Percentiles rank a stretch among this genome's conserved stretches.
These are phyloP conservation scores for Taxillus chinensis DNA, from an alignment of 164 flowering plant species.

Conservation along the genomic window DNA sequence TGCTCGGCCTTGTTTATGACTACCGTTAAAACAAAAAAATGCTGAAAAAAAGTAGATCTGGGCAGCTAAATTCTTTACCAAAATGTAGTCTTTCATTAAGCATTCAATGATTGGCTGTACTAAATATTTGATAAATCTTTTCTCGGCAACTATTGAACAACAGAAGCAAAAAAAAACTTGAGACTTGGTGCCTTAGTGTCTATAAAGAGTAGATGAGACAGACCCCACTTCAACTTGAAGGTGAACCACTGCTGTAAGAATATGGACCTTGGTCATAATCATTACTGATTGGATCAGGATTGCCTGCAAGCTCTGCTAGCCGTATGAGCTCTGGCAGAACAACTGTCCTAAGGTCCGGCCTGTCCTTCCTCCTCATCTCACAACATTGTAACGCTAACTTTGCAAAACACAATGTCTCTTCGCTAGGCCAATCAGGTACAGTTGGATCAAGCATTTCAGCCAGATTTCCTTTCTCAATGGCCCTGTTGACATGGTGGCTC, in stretches of 20 bases:
- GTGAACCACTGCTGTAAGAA: conserved; percentile 6
- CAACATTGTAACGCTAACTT: conserved; percentile 46
- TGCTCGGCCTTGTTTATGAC: no score
- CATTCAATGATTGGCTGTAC: no score
- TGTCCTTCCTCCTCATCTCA: conserved; percentile 54
- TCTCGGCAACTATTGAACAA: neutral
- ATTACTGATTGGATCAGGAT: neutral
- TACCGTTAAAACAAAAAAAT: no score
- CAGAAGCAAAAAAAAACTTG: neutral
- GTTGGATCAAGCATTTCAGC: conserved; percentile 43
- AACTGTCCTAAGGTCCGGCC: conserved; percentile 51
- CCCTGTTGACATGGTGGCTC: conserved; percentile 40
- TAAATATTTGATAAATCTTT: neutral
- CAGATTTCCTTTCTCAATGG: conserved; percentile 46
- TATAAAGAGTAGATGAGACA: neutral
- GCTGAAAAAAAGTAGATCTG: no score
- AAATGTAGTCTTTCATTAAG: no score
- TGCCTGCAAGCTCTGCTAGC: conserved; percentile 29
- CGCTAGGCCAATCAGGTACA: conserved; percentile 61
- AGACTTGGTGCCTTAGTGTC: neutral
- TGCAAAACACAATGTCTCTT: conserved; percentile 37
- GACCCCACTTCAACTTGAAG: conserved; percentile 11
- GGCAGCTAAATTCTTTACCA: no score
- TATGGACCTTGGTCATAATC: neutral
- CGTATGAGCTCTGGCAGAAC: conserved; percentile 61